Evolutionary conservation across 176 grass and related monocot genomes (phyloP), one percentile per base, ranked within the genome.

Genomic region (Juncus inflexus): DNA sequence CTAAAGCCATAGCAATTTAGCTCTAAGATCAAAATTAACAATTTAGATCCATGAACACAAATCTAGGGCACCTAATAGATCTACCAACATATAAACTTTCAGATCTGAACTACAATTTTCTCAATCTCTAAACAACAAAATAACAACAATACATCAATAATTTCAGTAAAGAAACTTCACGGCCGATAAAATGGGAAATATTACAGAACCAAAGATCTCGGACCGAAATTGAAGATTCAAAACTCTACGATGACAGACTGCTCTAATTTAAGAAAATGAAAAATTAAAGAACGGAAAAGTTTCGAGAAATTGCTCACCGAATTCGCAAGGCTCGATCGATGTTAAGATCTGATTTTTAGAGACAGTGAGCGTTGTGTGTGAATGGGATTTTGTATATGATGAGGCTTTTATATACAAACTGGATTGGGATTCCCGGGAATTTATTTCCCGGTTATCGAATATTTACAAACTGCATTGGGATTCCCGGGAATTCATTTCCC

Each of bases 21-120:
- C 45, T 71, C 53, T 39, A 11, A 16, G n/a, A 71, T 60, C 68
- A 71, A 59, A 55, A 59, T 35, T 6, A 47, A 42, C 14, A 71
- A 28, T 28, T 11, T 41, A 19, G 35, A 55, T 56, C 12, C 15
- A 54, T 3, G 10, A 12, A 14, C 6, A 43, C 35, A 55, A 37
- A 69, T 41, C 9, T 14, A 40, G 4, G 35, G 13, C 37, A 53
- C 9, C 4, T 55, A 4, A 3, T 37, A 68, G 10, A 36, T 39
- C 45, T 37, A 38, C 10, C 49, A 54, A 55, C 51, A 35, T 45
- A 59, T 11, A 71, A n/a, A 5, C 9, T 49, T 47, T 43, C 15
- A 71, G 68, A 71, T 71, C 68, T 71, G 67, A 58, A 9, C 37
- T 70, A 9, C 37, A 68, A 39, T 68, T 35, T 56, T 4, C 3